Evolutionary conservation across 805 yeast species (phyloP).

Genomic region (Wickerhamiella dianesei): DNA sequence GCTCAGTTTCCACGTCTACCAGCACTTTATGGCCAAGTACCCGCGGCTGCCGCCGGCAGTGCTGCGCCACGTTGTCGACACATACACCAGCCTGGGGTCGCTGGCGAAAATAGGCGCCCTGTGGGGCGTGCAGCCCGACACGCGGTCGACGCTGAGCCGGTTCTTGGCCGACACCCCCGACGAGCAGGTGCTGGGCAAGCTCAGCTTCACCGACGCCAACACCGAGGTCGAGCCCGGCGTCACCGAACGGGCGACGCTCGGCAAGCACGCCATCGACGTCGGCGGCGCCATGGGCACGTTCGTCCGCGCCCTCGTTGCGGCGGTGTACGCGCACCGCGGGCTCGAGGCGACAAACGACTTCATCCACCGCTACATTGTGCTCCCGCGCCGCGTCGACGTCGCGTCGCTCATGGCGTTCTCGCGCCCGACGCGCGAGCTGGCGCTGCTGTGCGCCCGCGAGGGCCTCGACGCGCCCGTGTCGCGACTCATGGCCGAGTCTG

Average conservation of each 20-base stretch:
- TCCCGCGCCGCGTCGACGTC: constrained; percentile 66
- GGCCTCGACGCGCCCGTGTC: constrained; percentile 61
- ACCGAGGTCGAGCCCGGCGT: constrained; percentile 25
- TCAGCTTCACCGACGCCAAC: constrained; percentile 17
- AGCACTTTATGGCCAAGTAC: constrained; percentile 56
- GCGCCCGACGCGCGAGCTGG: constrained; percentile 75
- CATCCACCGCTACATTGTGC: constrained; percentile 55
- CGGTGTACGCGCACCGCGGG: constrained; percentile 62
- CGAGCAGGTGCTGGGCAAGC: constrained; percentile 47
- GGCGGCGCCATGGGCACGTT: constrained; percentile 42
- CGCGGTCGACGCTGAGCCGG: constrained; percentile 47
- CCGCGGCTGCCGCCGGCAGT: constrained; percentile 84
- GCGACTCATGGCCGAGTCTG: constrained; percentile 83
- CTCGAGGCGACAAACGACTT: constrained; percentile 51
- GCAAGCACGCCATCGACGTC: constrained; percentile 29
- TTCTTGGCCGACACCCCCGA: constrained; percentile 56
- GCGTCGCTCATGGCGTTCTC: constrained; percentile 63
- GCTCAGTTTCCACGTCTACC: constrained; percentile 61
- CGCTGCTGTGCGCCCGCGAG: constrained; percentile 63
- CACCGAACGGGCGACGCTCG: constrained; percentile 19
- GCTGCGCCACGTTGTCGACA: constrained; percentile 59
- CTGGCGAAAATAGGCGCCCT: constrained; percentile 50
- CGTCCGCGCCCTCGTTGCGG: constrained; percentile 74
- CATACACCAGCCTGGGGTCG: constrained; percentile 56
- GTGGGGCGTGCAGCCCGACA: constrained; percentile 87